A percentile compares a stretch with the other conserved stretches of the same genome.
phyloP scores from a whole-genome alignment of 805 yeast species.

The Nakazawaea ishiwadae region DNA sequence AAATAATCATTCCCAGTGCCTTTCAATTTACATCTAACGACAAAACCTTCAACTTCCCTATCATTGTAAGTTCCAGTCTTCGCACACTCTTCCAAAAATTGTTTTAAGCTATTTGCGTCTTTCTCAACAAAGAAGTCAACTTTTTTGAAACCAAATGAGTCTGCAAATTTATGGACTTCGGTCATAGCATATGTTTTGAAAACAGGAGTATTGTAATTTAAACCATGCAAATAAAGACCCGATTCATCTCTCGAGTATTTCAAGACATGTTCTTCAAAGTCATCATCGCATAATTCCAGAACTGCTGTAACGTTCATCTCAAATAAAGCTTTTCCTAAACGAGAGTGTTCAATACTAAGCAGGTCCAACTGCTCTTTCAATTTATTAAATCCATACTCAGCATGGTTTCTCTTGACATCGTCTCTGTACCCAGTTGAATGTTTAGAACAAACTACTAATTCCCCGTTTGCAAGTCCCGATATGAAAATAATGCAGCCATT shows the following conservation, averaged over 20 bases:
- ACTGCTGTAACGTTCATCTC: constrained; percentile 70
- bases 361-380: constrained; percentile 47
- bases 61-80: constrained; percentile 67
- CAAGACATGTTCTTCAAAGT: constrained; percentile 89
- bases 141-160: constrained; percentile 63
- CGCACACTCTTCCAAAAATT: constrained; percentile 51
- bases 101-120: constrained; percentile 36
- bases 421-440: constrained; percentile 74
- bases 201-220: constrained; percentile 60
- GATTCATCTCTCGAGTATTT: constrained; percentile 61
- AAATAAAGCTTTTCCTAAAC: constrained; percentile 54
- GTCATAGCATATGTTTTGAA: constrained; percentile 66
- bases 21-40: constrained; percentile 55
- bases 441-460: constrained; percentile 83
- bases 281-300: constrained; percentile 89
- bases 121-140: constrained; percentile 42
- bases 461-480: constrained; percentile 71
- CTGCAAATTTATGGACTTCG: constrained; percentile 56
- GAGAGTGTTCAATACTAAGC: constrained; percentile 33
- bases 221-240: constrained; percentile 88
- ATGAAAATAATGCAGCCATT: constrained; percentile 91
- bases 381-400: constrained; percentile 61
- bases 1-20: constrained; percentile 46
- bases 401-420: constrained; percentile 61
- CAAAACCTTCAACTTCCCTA: constrained; percentile 89